Conservation (phyloP, 306 rosid species). For the Rosa multiflora region DNA sequence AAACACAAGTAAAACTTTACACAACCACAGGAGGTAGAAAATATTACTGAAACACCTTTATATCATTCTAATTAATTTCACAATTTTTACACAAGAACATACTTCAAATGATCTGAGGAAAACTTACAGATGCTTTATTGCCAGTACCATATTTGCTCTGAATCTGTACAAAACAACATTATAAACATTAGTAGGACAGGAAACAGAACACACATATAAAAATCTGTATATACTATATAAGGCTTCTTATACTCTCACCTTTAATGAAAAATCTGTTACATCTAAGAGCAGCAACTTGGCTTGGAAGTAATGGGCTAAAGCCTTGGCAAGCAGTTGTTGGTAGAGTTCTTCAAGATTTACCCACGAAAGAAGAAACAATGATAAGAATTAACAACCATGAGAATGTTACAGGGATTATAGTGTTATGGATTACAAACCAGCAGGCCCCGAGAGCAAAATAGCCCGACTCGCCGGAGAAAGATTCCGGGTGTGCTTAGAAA, state of each 20-base stretch:
- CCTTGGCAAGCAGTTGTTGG: conserved; percentile 96
- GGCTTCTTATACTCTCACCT: conserved; percentile 39
- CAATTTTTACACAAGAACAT: neutral
- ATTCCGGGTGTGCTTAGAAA: conserved; percentile 79
- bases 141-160: conserved; percentile 77
- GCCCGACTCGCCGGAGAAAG: conserved; percentile 96
- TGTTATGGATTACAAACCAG: conserved; percentile 47
- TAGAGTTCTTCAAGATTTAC: conserved; percentile 61
- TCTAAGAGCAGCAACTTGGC: conserved; percentile 93
- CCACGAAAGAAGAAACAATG: neutral
- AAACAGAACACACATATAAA: neutral
- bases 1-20: neutral
- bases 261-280: conserved; percentile 77
- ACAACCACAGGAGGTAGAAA: neutral
- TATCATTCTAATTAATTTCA: neutral
- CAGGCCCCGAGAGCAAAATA: conserved; percentile 91
- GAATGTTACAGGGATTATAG: neutral
- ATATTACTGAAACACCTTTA: neutral
- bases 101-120: neutral
- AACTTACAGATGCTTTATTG: conserved; percentile 74
- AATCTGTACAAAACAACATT: conserved; percentile 47
- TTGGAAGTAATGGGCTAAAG: conserved; percentile 90
- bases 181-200: neutral
- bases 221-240: neutral
- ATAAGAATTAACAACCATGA: neutral